Conservation (phyloP, 176 grass and related monocot species). For the Eleusine indica region DNA sequence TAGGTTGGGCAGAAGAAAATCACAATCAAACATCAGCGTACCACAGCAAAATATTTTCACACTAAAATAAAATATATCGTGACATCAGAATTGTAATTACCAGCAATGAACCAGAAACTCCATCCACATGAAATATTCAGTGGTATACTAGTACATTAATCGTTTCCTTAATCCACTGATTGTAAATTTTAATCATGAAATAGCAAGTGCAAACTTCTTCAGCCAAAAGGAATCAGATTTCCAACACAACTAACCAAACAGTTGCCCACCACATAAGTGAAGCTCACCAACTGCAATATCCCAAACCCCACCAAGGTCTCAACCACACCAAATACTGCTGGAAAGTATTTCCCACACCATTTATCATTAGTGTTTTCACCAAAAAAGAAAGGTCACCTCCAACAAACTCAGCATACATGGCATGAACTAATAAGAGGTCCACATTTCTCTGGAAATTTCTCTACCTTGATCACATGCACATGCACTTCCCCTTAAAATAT, state of each 20-base stretch:
- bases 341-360: constrained; percentile 5
- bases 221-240: constrained; percentile 33
- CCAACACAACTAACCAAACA: constrained; percentile 47
- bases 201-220: constrained; percentile 23
- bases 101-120: constrained; percentile 12
- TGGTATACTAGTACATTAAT: neutral
- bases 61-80: neutral
- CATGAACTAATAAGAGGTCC: constrained; percentile 29
- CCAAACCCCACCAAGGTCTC: constrained; percentile 38
- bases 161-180: neutral
- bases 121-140: constrained; percentile 15
- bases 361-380: constrained; percentile 15
- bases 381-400: constrained; percentile 24
- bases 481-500: neutral
- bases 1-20: neutral
- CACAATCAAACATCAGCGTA: neutral
- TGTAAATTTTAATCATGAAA: constrained; percentile 28
- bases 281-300: constrained; percentile 44
- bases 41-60: neutral
- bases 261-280: constrained; percentile 41
- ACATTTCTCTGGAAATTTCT: constrained; percentile 36
- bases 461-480: constrained; percentile 13
- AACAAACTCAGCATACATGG: constrained; percentile 10
- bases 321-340: constrained; percentile 20
- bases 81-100: neutral